Conservation (phyloP, 2,329 filamentous ascomycete genomes). For the Trichophyton simii region DNA sequence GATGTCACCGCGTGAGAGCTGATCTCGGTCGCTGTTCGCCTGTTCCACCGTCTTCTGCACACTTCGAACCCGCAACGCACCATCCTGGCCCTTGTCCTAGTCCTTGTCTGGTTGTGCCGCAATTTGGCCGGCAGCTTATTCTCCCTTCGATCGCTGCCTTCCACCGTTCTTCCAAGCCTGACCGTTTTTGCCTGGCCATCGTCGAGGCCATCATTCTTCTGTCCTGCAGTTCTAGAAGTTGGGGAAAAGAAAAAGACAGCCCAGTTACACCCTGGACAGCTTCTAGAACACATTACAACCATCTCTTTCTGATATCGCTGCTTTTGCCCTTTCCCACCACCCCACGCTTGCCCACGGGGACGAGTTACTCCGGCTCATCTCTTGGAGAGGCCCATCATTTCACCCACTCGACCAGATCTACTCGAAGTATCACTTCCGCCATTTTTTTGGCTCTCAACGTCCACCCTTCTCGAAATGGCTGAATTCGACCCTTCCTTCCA, state of each 20-base stretch:
- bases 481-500: conserved; percentile 31
- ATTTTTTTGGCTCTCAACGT: conserved; percentile 3
- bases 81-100: conserved; percentile 1
- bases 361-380: neutral
- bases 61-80: neutral
- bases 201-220: neutral
- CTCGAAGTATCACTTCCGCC: neutral
- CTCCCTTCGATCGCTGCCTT: neutral
- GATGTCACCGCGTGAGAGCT: neutral
- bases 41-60: conserved; percentile 3
- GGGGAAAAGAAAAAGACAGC: neutral
- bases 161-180: neutral
- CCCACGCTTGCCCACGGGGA: neutral
- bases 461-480: conserved; percentile 20
- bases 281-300: neutral
- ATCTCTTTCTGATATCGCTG: neutral
- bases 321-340: neutral
- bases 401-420: neutral
- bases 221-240: neutral
- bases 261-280: too few species aligned
- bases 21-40: neutral
- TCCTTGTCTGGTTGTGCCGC: neutral
- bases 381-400: neutral
- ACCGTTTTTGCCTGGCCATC: neutral
- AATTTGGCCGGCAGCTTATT: conserved; percentile 1